Base-by-base conservation (phyloP, 257 asterid genomes). In the Nicotiana otophora region DNA sequence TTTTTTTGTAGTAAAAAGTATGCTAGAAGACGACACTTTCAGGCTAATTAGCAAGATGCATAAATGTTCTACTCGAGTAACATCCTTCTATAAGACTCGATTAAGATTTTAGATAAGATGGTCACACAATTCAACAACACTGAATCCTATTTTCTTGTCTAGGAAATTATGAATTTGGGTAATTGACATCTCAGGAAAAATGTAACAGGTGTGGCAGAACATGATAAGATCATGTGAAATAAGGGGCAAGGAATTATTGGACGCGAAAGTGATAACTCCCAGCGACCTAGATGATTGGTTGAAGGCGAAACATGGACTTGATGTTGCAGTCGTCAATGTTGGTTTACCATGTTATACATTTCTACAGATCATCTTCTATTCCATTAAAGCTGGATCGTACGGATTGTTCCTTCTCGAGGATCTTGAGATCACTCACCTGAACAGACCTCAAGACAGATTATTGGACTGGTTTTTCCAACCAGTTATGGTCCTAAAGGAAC, bases 381-480 rank as follows among this genome's bases (percentile, higher is more conserved):
- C 99, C 68, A 96, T 94, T 36, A 86, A 84, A 84, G 78, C 88
- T 34, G 97, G 95, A 51, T 94, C 98, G 1, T 83, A 83, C 8
- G 98, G 98, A 78, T 77, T 93, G 10, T 51, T 94, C 69, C 93
- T 96, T 60, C 28, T 86, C 54, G 99, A 94, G 39, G 92, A 91
- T 28, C 87, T 93, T 7, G 98, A 96, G 82, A 91, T 96, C 46
- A 96, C 91, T 79, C 88, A 91, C 81, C 88, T 91, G 67, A 96
- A 94, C 80, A 86, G 97, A 76, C 99, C 99, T 6, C 98, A 91
- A 51, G 97, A 94, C 87, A 90, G 95, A 81, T 82, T 94, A 53
- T 42, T 93, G 85, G 99, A 96, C 84, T 94, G 98, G 98, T 94
- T 96, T 84, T 96, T 94, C 77, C 93, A 96, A 57, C 99, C 99